Base-by-base conservation (phyloP, 208 protist species). In the Trichomonas vaginalis region DNA sequence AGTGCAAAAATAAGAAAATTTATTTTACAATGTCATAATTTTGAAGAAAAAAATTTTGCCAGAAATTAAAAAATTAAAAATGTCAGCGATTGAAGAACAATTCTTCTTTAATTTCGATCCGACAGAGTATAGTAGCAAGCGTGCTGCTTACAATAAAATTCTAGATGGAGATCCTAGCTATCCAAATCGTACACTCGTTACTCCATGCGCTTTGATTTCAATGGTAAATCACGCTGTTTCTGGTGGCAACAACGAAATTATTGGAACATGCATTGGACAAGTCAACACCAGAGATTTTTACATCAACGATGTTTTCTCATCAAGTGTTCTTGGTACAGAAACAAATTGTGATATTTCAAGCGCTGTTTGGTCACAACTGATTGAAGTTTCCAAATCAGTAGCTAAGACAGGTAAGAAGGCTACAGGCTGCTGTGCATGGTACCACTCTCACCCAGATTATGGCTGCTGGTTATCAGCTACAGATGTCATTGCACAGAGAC, bases 371-470 rank as follows among this genome's bases (percentile, higher is more conserved):
- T n/a, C 2, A 27, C 56, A 70, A 27, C n/a, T 8, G 21, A 8
- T 32, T 27, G 21, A 8, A 27, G 17, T 32, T 27, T n/a, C 21
- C 2, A 27, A 70, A 8, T 12, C 56, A 70, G 17, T 2, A 2
- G n/a, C 17, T 27, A 27, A 70, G n/a, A 70, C n/a, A n/a, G 56
- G 56, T 70, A 8, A n/a, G 12, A 70, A 70, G 21, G n/a, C 17
- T 27, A 27, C 56, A 6, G 21, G 21, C n/a, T 4, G 17, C 2
- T 70, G 56, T 35, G 99, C 99, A 27, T 99, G 99, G 99, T 99
- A 99, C 97, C 99, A 99, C 97, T 99, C 98, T 95, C 99, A 99
- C 97, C 99, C 99, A 32, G 99, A 99, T 49, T 99, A 99, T 97
- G 99, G 99, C 37, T 99, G 99, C 97, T 99, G 99, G 99, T 98